phyloP scores from a whole-genome alignment of 2,329 filamentous ascomycete species.

The Beauveria scarabaeidicola region DNA sequence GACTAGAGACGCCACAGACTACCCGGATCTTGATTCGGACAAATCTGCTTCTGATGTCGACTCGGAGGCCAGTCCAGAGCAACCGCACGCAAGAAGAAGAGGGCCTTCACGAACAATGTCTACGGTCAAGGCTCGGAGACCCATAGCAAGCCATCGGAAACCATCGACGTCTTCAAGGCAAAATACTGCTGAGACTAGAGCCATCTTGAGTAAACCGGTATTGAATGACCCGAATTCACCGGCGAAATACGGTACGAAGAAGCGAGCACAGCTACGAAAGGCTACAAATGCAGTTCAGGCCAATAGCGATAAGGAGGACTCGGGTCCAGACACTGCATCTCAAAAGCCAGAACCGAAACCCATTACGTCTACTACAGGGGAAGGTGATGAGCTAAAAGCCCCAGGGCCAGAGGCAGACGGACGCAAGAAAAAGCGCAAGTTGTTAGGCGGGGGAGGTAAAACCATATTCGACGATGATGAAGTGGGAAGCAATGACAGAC shows the following conservation, averaged over 20 bases:
- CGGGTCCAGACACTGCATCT: neutral
- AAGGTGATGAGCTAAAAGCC: constrained; percentile 11
- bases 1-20: constrained; percentile 45
- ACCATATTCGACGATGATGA: constrained; percentile 64
- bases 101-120: neutral
- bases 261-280: neutral
- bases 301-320: neutral
- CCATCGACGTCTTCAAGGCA: neutral
- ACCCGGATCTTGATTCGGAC: constrained; percentile 15
- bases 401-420: constrained; percentile 21
- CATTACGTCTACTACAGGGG: neutral
- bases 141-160: neutral
- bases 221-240: neutral
- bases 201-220: neutral
- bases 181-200: too few species aligned
- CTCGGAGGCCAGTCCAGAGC: neutral
- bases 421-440: constrained; percentile 65
- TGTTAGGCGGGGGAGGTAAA: constrained; percentile 53
- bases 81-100: neutral
- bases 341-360: neutral
- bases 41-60: neutral
- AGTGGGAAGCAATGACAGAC: neutral
- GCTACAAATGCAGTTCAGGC: neutral
- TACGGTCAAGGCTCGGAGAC: neutral
- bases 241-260: neutral